Conservation (phyloP, 148 eudicot genomes). For the Spergularia marina region DNA sequence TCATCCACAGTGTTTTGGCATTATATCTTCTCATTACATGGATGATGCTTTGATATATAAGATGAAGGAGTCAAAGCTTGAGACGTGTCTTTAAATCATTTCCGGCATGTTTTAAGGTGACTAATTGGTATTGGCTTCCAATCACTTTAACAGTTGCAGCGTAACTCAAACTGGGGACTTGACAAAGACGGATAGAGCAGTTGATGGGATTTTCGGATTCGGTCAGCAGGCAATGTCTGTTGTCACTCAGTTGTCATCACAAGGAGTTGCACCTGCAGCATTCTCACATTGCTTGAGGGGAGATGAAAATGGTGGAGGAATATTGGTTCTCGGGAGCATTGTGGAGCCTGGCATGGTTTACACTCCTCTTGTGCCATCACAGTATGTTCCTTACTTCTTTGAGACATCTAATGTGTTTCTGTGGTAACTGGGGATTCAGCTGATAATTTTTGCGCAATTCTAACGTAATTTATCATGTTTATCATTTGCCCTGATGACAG, state of each 20-base stretch:
- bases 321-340: conserved; percentile 78
- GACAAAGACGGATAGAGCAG: conserved; percentile 84
- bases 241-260: conserved; percentile 71
- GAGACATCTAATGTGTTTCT: not conserved
- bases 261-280: conserved; percentile 70
- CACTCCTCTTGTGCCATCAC: conserved; percentile 86
- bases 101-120: not conserved
- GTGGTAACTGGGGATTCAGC: not conserved
- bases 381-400: conserved; percentile 50
- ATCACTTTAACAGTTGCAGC: conserved; percentile 64
- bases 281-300: conserved; percentile 95
- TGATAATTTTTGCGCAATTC: not conserved
- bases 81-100: not conserved
- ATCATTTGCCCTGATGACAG: not conserved
- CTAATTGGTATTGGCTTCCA: not conserved
- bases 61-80: not conserved
- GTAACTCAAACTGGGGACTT: conserved; percentile 79
- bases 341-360: conserved; percentile 90
- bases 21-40: not conserved
- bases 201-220: conserved; percentile 95
- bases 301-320: conserved; percentile 76
- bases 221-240: conserved; percentile 96
- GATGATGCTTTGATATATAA: too few species aligned
- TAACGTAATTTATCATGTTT: too few species aligned
- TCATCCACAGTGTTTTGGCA: not conserved